Base-by-base conservation (phyloP, 2,329 filamentous ascomycete species). In the Arthrinium puccinioides region DNA sequence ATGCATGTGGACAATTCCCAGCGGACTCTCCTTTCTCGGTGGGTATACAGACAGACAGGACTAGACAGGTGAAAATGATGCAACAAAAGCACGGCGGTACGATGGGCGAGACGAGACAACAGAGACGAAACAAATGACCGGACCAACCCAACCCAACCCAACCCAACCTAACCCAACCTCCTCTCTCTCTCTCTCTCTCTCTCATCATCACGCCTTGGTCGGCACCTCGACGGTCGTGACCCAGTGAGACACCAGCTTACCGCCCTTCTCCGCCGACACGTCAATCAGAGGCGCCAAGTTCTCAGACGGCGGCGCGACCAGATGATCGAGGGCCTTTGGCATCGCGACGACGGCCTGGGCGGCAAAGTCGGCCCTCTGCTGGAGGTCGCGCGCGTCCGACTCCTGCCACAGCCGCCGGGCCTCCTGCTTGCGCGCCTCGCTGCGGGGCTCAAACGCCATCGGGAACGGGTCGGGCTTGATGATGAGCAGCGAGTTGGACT, bases 401-500 rank as follows among this genome's bases (percentile, higher is more conserved):
- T 54, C 50, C 10, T 44, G 44, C 65, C 64, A 68, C 15, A 62
- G 42, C 6, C 50, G 45, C 11, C 61, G 45, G 6, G 65, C 61
- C 41, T 66, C 59, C 26, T 54, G 45, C 42, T 54, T 58, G 18
- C 66, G 59, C 7, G 46, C 48, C 34, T 58, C 57, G 35, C 63
- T 71, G 33, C 72, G 55, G 5, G 70, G 67, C 52, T 73, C 65
- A 37, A 75, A 74, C 2, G 57, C 61, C 69, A 76, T 72, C 51
- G 72, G 55, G 48, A 72, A 76, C 0, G 66, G 62, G 42, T 75
- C 68, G 1, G 72, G 72, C 59, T 74, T 74, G 56, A 75, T 66
- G 46, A 76, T 74, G n/a, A 76, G 62, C 10, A 74, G 57, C 5
- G 69, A 72, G 48, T 74, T 74, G 27, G 63, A 70, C 56, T 72